Base-by-base conservation (phyloP, 2,329 filamentous ascomycete genomes). In the Cordyceps cicadae region DNA sequence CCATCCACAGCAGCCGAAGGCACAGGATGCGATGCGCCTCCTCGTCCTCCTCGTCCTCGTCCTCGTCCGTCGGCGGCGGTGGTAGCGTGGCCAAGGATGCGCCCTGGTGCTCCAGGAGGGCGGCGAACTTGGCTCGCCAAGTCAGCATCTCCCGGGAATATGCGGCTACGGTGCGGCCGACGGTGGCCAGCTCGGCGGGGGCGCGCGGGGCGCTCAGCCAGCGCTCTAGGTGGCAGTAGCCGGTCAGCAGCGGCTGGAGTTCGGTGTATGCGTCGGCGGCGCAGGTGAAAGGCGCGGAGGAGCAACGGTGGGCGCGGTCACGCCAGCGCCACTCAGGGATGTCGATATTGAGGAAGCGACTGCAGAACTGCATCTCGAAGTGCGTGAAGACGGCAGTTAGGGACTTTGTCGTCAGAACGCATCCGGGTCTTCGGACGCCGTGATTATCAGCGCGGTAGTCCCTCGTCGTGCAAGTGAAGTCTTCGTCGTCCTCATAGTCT, bases 261-360 rank as follows among this genome's bases (percentile, higher is more conserved):
- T 62, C 60, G n/a, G 49, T 48, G 54, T 62, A 62, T 19, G 60
- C 60, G 21, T 56, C 60, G n/a, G 46, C 43, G 39, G 55, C 60
- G 2, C 48, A 58, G 19, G 48, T 32, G 24, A 58, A 62, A 5
- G 60, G 54, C 39, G 24, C 49, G 7, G 9, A 14, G 24, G 60
- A 56, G 37, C 54, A 57, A 19, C 41, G 29, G 14, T 52, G 41
- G 24, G 54, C 48, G 17, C 51, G 45, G 32, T 50, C 19, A 32
- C 41, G 43, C 41, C 50, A 51, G 19, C 54, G 48, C 37, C 19
- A 46, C 34, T 45, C 46, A 32, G 50, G 26, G 7, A 37, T 49
- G 8, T 45, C 32, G 12, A 39, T 50, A 37, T 17, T 50, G 48
- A 51, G 49, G 19, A 52, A 45, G 19, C 54, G 54, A 49, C 56